Evolutionary conservation across 2,329 filamentous ascomycete genomes (phyloP), one percentile per base, ranked within the genome.

Genomic region (Aspergillus versicolor): DNA sequence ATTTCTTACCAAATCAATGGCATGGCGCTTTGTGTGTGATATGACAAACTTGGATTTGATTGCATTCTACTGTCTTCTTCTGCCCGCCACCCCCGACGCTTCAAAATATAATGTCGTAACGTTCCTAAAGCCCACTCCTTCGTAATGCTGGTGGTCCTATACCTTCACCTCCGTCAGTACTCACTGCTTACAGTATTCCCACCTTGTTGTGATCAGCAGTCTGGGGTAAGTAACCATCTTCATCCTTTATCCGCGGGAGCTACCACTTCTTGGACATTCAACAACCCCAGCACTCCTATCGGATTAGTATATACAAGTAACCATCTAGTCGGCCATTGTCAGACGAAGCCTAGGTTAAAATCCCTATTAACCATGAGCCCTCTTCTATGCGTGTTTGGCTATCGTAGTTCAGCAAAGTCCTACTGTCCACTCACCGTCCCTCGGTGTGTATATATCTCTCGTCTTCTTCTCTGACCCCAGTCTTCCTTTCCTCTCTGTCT

Each of bases 21-120:
- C 63, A 66, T 67, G 62, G 65, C 63, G 64, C 63, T 63, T 62
- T 65, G 61, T 66, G 61, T 65, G 63, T 65, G 63, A 65, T 65
- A 64, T 57, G 58, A 62, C 55, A 62, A 30, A 58, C 54, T 51
- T 56, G 56, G 43, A 55, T 58, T 58, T 58, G 54, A 49, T 63
- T 56, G 61, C 46, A 57, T 61, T 59, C 51, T 53, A 51, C 55
- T 46, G 48, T 52, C 46, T 52, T 34, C 49, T 47, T 19, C 52
- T 37, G 37, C 44, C 38, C 49, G 27, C 38, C 55, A 50, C 11
- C 45, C n/a, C 45, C 27, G 54, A 19, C 38, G 41, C 38, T 51
- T 12, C 22, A 51, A 47, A 57, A 57, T 57, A 51, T 57, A 57
- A 57, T 48, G 54, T 51, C 46, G 54, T 57, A 57, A 57, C 54